Percentiles rank a stretch among this genome's conserved stretches.
These are phyloP conservation scores for Yamadazyma trypodendri DNA, from an alignment of 1,139 yeast species.

Conservation along the genomic window DNA sequence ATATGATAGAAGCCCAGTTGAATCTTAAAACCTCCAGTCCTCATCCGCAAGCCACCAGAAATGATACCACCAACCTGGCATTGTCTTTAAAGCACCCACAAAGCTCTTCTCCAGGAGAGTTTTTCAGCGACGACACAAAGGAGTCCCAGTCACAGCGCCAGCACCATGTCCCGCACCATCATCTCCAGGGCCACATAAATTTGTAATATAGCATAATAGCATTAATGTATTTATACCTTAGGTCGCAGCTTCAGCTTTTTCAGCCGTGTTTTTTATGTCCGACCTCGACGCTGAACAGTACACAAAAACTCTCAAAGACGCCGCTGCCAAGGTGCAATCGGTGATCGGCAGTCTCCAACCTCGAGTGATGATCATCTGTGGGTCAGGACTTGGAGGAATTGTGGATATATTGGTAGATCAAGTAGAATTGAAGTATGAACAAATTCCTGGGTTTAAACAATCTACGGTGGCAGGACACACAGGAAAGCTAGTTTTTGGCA, in stretches of 20 bases:
- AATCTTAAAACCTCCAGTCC: constrained; percentile 24
- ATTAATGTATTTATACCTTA: neutral
- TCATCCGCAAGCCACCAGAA: constrained; percentile 35
- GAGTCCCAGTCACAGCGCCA: neutral
- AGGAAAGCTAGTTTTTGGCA: constrained; percentile 79
- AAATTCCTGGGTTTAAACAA: constrained; percentile 75
- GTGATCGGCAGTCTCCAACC: constrained; percentile 31
- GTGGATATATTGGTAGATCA: constrained; percentile 50
- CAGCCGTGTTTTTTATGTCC: neutral
- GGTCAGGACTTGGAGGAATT: constrained; percentile 91
- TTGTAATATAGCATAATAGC: constrained; percentile 1
- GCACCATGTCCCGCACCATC: neutral
- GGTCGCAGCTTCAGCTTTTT: neutral
- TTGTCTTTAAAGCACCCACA: constrained; percentile 24
- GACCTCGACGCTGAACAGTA: neutral
- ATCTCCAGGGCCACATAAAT: neutral
- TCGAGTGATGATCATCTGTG: constrained; percentile 79
- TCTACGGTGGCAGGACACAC: constrained; percentile 92
- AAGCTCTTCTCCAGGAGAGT: constrained; percentile 15
- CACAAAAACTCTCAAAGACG: neutral
- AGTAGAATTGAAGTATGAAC: constrained; percentile 57
- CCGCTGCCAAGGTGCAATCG: neutral
- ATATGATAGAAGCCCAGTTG: constrained; percentile 22
- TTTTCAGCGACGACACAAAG: constrained; percentile 4
- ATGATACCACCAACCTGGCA: constrained; percentile 36